These are phyloP conservation scores for Colletotrichum limetticola DNA, from an alignment of 2,329 filamentous ascomycete genomes.

Conservation along the genomic window DNA sequence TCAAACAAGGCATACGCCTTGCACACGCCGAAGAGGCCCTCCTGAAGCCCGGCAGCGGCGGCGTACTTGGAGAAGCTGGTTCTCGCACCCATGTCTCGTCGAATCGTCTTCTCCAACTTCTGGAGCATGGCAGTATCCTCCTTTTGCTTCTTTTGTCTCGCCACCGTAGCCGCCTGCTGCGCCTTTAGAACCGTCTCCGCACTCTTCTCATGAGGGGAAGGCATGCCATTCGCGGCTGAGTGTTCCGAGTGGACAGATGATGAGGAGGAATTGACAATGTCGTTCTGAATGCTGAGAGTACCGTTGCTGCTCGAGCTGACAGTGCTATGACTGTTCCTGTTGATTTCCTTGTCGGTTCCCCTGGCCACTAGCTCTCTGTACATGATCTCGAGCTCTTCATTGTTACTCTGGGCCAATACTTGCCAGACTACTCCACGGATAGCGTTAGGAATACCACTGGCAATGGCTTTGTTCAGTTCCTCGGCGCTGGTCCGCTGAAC, in stretches of 20 bases:
- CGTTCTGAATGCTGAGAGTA: constrained; percentile 69
- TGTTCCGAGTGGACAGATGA: constrained; percentile 86
- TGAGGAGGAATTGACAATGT: constrained; percentile 78
- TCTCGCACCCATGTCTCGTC: constrained; percentile 87
- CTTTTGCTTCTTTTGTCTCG: constrained; percentile 82
- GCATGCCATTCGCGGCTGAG: constrained; percentile 69
- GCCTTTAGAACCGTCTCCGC: constrained; percentile 73
- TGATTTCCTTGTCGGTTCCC: constrained; percentile 83
- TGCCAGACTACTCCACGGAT: constrained; percentile 99
- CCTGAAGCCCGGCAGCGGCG: constrained; percentile 89
- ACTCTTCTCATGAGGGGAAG: constrained; percentile 68
- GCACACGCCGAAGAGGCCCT: constrained; percentile 93
- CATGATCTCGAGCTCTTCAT: constrained; percentile 86
- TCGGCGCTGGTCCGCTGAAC: constrained; percentile 89
- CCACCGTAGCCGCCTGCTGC: constrained; percentile 71
- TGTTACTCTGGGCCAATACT: constrained; percentile 94
- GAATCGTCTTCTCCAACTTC: constrained; percentile 92
- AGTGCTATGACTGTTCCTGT: constrained; percentile 66
- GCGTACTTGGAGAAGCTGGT: constrained; percentile 98
- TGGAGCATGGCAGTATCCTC: constrained; percentile 78
- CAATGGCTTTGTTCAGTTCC: constrained; percentile 90
- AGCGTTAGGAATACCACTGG: constrained; percentile 91
- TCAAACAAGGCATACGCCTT: constrained; percentile 98
- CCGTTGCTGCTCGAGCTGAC: constrained; percentile 64
- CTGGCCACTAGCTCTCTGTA: constrained; percentile 84